Conservation (phyloP, 2,329 filamentous ascomycete species). For the Cadophora gregata region DNA sequence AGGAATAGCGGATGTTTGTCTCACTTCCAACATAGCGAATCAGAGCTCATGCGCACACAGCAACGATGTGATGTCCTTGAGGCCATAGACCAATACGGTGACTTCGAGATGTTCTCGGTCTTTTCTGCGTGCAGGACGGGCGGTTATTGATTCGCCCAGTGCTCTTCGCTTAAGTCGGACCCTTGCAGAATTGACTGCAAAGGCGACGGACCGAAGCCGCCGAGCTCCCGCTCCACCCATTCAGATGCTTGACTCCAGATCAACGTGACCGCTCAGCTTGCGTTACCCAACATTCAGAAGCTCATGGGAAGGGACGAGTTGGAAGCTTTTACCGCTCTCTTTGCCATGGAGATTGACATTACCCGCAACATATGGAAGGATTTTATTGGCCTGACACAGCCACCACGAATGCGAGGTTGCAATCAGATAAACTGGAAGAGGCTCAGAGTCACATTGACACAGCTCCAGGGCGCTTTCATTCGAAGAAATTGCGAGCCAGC, state of each 20-base stretch:
- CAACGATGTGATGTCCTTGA: slow-evolving; percentile 26
- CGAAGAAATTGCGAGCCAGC: slow-evolving; percentile 9
- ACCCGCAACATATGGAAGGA: background rate
- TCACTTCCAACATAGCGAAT: slow-evolving; percentile 25
- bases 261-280: slow-evolving; percentile 13
- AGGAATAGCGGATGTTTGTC: slow-evolving; percentile 13
- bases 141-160: slow-evolving; percentile 40
- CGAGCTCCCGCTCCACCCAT: slow-evolving; percentile 31
- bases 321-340: slow-evolving; percentile 11
- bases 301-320: background rate
- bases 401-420: background rate
- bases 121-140: slow-evolving; percentile 36
- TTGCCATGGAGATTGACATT: background rate
- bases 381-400: background rate
- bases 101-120: slow-evolving; percentile 12
- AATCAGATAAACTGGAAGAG: background rate
- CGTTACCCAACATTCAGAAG: background rate
- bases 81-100: slow-evolving; percentile 29
- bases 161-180: slow-evolving; percentile 26
- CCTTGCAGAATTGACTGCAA: slow-evolving; percentile 23
- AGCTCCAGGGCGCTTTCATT: slow-evolving; percentile 1
- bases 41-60: slow-evolving; percentile 19
- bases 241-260: slow-evolving; percentile 16
- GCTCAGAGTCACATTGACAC: slow-evolving; percentile 1
- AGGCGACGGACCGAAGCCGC: slow-evolving; percentile 22